Percentiles rank a stretch among this genome's conserved stretches.
These are phyloP conservation scores for Diaporthe helianthi DNA, from an alignment of 2,329 filamentous ascomycete genomes.

Conservation along the genomic window DNA sequence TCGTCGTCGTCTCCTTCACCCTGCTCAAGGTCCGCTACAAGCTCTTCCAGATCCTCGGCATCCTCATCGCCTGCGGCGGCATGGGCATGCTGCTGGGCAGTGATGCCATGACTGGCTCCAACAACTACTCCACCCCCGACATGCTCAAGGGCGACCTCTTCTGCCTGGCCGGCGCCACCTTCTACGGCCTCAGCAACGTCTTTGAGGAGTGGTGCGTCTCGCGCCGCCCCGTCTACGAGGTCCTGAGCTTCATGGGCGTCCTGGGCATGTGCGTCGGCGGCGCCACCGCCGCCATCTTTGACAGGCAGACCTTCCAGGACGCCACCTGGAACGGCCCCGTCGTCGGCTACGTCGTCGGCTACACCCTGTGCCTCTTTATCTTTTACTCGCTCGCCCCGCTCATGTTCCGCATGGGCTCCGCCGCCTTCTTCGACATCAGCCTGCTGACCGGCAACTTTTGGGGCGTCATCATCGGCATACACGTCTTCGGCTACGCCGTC, in stretches of 20 bases:
- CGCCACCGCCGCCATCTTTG: slow-evolving; percentile 89
- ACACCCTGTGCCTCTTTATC: slow-evolving; percentile 79
- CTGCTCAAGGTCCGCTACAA: slow-evolving; percentile 91
- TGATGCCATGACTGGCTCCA: slow-evolving; percentile 82
- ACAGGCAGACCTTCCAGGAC: slow-evolving; percentile 73
- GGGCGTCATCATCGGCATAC: slow-evolving; percentile 90
- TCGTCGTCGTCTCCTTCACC: slow-evolving; percentile 83
- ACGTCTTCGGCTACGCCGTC: slow-evolving; percentile 80
- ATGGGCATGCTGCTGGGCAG: slow-evolving; percentile 86
- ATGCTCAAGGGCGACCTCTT: slow-evolving; percentile 93
- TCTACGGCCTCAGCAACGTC: slow-evolving; percentile 91
- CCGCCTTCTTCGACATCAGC: slow-evolving; percentile 96
- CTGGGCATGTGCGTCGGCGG: slow-evolving; percentile 93
- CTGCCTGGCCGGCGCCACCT: slow-evolving; percentile 84
- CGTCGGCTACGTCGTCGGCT: slow-evolving; percentile 86
- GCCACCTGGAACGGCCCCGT: slow-evolving; percentile 72
- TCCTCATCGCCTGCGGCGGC: slow-evolving; percentile 88
- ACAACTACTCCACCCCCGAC: slow-evolving; percentile 71
- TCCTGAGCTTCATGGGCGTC: slow-evolving; percentile 87
- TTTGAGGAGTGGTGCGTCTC: slow-evolving; percentile 94
- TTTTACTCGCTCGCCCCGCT: slow-evolving; percentile 92
- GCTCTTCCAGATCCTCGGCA: slow-evolving; percentile 82
- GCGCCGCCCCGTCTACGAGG: slow-evolving; percentile 88
- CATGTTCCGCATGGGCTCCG: slow-evolving; percentile 86
- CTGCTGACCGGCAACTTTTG: slow-evolving; percentile 96